Conservation (phyloP, 2,329 filamentous ascomycete genomes). For the Fusarium sp. region DNA sequence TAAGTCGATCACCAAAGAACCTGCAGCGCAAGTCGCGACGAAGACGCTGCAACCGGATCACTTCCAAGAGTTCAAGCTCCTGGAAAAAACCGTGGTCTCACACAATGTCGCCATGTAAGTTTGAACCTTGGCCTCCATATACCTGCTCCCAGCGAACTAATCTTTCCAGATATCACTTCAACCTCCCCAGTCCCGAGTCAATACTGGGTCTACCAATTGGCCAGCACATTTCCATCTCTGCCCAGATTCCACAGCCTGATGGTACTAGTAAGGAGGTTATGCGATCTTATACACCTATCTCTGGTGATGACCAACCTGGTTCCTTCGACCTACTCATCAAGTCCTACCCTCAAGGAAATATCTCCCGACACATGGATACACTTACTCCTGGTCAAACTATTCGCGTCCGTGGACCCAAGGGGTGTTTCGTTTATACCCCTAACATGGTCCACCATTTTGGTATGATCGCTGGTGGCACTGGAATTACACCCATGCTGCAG, state of each 20-base stretch:
- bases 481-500: conserved; percentile 82
- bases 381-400: conserved; percentile 85
- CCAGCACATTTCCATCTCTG: conserved; percentile 96
- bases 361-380: conserved; percentile 87
- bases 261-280: conserved; percentile 83
- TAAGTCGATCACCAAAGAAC: conserved; percentile 59
- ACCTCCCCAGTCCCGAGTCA: conserved; percentile 77
- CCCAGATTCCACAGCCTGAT: conserved; percentile 71
- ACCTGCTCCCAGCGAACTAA: conserved; percentile 8
- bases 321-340: conserved; percentile 97
- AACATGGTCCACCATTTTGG: conserved; percentile 96
- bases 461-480: conserved; percentile 94
- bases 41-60: conserved; percentile 85
- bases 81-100: conserved; percentile 92
- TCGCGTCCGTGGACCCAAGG: conserved; percentile 91
- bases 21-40: conserved; percentile 46
- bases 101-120: conserved; percentile 96
- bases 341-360: conserved; percentile 95
- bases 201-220: conserved; percentile 96
- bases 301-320: conserved; percentile 85
- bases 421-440: conserved; percentile 93
- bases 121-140: conserved; percentile 76
- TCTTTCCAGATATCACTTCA: conserved; percentile 81
- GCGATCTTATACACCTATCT: conserved; percentile 90
- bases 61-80: conserved; percentile 92